Percentiles rank a stretch among this genome's conserved stretches.
Conservation (phyloP, 2,329 filamentous ascomycete genomes). For the Septoria linicola region DNA sequence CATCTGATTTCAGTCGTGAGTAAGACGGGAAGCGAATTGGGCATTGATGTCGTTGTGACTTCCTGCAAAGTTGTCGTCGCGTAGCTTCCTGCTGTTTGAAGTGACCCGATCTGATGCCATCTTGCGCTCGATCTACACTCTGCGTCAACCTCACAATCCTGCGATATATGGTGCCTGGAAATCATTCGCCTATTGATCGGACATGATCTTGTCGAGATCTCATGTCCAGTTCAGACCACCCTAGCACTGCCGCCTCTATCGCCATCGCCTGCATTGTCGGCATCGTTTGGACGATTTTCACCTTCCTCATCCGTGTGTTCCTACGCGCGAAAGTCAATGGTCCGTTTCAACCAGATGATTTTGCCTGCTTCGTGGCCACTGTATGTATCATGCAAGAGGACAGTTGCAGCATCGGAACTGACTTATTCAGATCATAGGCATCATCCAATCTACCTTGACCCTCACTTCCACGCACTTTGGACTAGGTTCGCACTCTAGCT, state of each 20-base stretch:
- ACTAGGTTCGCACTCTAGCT: constrained; percentile 21
- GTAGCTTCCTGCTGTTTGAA: too few relatives aligned
- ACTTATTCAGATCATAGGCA: constrained; percentile 18
- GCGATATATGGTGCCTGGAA: too few relatives aligned
- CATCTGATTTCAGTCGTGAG: too few relatives aligned
- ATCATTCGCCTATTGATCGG: background rate
- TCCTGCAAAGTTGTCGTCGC: too few relatives aligned
- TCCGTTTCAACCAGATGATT: constrained; percentile 33
- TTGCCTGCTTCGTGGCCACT: constrained; percentile 29
- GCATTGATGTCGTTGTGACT: too few relatives aligned
- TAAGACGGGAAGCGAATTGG: too few relatives aligned
- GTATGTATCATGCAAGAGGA: background rate
- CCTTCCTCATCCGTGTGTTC: constrained; percentile 32
- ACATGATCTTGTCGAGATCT: background rate
- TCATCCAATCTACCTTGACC: constrained; percentile 22
- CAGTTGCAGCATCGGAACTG: background rate
- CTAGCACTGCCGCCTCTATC: constrained; percentile 25
- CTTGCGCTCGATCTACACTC: too few relatives aligned
- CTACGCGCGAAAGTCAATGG: constrained; percentile 34
- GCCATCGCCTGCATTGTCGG: constrained; percentile 28
- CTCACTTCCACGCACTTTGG: constrained; percentile 28
- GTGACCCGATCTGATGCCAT: too few relatives aligned
- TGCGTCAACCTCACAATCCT: too few relatives aligned
- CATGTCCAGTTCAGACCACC: constrained; percentile 28
- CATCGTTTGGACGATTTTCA: constrained; percentile 28